Conservation (phyloP, 495 filamentous ascomycete species). For the Aspergillus conjunctus region DNA sequence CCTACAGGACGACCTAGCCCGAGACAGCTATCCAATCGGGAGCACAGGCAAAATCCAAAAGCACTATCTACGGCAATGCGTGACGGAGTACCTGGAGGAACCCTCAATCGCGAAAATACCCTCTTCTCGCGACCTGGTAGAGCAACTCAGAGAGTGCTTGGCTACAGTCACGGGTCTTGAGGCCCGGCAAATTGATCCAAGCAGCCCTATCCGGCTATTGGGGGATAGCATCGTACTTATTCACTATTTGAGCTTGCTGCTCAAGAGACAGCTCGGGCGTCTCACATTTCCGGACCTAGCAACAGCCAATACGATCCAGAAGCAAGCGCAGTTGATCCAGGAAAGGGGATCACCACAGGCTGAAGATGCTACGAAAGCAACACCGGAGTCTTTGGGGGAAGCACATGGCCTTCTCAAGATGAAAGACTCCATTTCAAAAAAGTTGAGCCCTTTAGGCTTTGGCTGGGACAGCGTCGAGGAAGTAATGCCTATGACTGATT, state of each 20-base stretch:
- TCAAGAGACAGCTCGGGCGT: not conserved
- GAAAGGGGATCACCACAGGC: not conserved
- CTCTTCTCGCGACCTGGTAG: slow-evolving; percentile 6
- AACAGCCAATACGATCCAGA: slow-evolving; percentile 9
- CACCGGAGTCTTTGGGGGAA: not conserved
- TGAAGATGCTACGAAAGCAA: not conserved
- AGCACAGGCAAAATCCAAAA: slow-evolving; percentile 44
- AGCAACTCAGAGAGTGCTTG: slow-evolving; percentile 8
- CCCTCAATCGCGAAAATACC: not conserved
- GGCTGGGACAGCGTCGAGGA: slow-evolving; percentile 15
- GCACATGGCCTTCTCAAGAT: not conserved
- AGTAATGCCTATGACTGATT: slow-evolving; percentile 8
- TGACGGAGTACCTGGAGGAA: slow-evolving; percentile 21
- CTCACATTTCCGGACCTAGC: slow-evolving; percentile 3
- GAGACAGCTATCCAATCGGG: slow-evolving; percentile 38
- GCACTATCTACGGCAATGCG: slow-evolving; percentile 22
- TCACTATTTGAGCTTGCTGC: slow-evolving; percentile 15
- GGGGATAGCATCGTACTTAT: slow-evolving; percentile 26
- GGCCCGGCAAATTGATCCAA: slow-evolving; percentile 9
- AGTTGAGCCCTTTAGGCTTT: slow-evolving; percentile 9
- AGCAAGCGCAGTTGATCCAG: slow-evolving; percentile 11
- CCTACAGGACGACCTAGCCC: slow-evolving; percentile 30
- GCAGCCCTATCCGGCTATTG: slow-evolving; percentile 17
- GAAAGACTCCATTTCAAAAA: not conserved
- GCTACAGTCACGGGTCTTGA: slow-evolving; percentile 8